Percentiles rank a stretch among this genome's conserved stretches.
Evolutionary conservation across 495 filamentous ascomycete genomes (phyloP).

Genomic region (Aspergillus egyptiacus): DNA sequence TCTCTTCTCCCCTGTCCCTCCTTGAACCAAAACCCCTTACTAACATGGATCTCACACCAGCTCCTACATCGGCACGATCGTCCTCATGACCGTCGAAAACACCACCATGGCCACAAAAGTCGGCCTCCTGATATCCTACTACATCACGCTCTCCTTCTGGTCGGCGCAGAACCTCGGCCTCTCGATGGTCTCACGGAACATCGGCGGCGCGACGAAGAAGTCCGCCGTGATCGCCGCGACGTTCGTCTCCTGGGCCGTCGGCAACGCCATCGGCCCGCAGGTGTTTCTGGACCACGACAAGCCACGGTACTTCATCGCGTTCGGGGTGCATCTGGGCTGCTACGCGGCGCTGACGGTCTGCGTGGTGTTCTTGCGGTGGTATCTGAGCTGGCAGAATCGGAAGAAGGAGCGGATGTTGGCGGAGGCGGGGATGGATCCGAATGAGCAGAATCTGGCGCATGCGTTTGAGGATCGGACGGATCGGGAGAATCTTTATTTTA

Average conservation of each 20-base stretch:
- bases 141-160: conserved; percentile 52
- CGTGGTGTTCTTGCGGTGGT: conserved; percentile 35
- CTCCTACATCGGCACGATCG: conserved; percentile 55
- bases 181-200: conserved; percentile 55
- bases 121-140: conserved; percentile 58
- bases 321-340: conserved; percentile 39
- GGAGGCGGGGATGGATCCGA: conserved; percentile 23
- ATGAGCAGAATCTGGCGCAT: conserved; percentile 29
- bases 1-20: background rate
- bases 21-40: background rate
- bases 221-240: conserved; percentile 42
- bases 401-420: conserved; percentile 34
- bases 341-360: conserved; percentile 33
- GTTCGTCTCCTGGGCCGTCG: conserved; percentile 40
- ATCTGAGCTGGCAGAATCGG: conserved; percentile 32
- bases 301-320: conserved; percentile 37
- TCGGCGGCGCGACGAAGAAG: conserved; percentile 69
- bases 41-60: conserved; percentile 6
- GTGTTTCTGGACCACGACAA: conserved; percentile 36
- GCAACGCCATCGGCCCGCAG: conserved; percentile 46
- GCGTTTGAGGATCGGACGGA: conserved; percentile 48
- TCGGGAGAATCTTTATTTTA: conserved; percentile 41
- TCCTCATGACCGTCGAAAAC: conserved; percentile 57
- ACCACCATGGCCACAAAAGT: conserved; percentile 39
- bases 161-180: conserved; percentile 55